Evolutionary conservation across 1,139 yeast species (phyloP), one percentile per base, ranked within the genome.

Genomic region (Saccharomycopsis phalli): DNA sequence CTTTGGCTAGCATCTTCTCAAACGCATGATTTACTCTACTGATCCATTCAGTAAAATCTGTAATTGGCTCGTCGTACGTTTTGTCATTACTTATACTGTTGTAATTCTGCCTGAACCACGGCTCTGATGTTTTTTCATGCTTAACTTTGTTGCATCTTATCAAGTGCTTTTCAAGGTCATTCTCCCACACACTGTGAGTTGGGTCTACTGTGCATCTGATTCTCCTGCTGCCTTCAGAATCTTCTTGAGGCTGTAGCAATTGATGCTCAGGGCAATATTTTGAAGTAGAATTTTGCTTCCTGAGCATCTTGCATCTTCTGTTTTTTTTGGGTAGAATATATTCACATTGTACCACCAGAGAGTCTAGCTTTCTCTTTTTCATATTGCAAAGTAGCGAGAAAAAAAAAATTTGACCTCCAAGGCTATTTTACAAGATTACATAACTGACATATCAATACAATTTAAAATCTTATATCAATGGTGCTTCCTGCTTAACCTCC

Each of bases 181-280:
- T 63, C 37, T 65, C 64, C 82, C 86, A 77, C 0, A 87, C 76
- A 0, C 81, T 70, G 56, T 87, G 96, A 4, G 72, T 66, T 0
- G 79, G 74, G 54, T 86, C 94, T 26, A 80, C 55, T 0, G 95
- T 88, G 58, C 96, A 87, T 3, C 79, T 74, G 0, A 87, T 67
- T 47, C 95, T 61, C 25, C 61, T 62, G 13, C 62, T 57, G 1
- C 57, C 56, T 13, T 48, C 48, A 5, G 41, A 42, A 21, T 47
- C 42, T 34, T 48, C 19, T 11, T 19, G 28, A 16, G 17, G 11
- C 25, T 28, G 40, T 40, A 4, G 43, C 37, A 27, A 44, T 28
- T 25, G 48, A 55, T 82, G 94, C 50, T 80, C 81, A 3, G 81
- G 73, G 55, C 94, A 82, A 52, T 56, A 80, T 40, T 59, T 58